Evolutionary conservation across 176 grass and related monocot genomes (phyloP), one percentile per base, ranked within the genome.

Genomic region (Hyparrhenia diplandra): DNA sequence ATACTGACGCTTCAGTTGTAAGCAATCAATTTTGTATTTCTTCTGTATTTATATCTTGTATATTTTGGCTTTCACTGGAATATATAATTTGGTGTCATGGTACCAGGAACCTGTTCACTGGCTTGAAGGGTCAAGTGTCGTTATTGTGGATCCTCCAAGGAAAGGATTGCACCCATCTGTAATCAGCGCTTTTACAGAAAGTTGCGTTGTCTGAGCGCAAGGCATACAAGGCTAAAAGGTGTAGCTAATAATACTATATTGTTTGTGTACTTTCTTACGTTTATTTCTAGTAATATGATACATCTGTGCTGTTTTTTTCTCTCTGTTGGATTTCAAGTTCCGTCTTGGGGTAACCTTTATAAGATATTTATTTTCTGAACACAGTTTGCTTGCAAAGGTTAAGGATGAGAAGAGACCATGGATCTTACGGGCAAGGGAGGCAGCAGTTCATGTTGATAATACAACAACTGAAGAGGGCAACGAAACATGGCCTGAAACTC

Each of bases 381-480:
- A 23, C 90, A 98, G 92, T 83, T 92, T 88, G 35, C 77, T 81
- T 80, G 55, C 28, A 71, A 94, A 92, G 71, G 78, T 85, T 54
- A 98, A 94, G 87, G 90, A 98, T 78, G 95, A 98, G 76, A 98
- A 98, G 79, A 92, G 95, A 75, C 95, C 92, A 75, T 94, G 95
- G 95, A 90, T 98, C 84, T 80, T 98, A 60, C 84, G 88, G 82
- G 84, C 92, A 82, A 98, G 92, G 87, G 95, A 92, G 86, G 86
- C 92, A 78, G 85, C 88, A 25, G 88, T 94, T 89, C 86, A 92
- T 42, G 67, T 94, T 76, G 95, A 98, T 70, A 88, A 85, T 46
- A 74, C 78, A 81, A 84, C 45, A 30, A 75, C 66, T n/a, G 83
- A 86, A 81, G 88, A 90, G 69, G 83, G 74, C 68, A 87, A 32